These are phyloP conservation scores for Rhodotorula kratochvilovae DNA, from an alignment of 768 basidiomycete species.

Conservation along the genomic window DNA sequence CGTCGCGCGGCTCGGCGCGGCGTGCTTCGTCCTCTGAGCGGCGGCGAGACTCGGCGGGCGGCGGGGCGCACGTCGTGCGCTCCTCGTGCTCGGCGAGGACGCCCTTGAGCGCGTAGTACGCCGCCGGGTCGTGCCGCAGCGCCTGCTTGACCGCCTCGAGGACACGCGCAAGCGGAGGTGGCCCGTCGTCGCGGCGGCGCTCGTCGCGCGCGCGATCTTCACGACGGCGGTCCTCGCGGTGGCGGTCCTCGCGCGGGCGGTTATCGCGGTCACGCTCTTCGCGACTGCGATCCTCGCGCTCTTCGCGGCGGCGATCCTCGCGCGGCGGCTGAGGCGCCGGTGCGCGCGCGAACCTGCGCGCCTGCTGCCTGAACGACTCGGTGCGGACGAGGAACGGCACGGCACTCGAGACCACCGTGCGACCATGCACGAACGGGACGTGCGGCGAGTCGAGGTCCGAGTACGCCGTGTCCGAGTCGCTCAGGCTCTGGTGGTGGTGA, in stretches of 20 bases:
- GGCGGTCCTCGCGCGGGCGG: neutral
- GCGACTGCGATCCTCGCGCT: neutral
- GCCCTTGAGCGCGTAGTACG: constrained; percentile 26
- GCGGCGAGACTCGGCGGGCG: too few species aligned
- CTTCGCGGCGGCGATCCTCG: neutral
- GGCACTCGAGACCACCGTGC: neutral
- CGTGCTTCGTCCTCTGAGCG: neutral
- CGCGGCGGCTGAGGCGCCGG: too few species aligned
- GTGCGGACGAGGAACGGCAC: neutral
- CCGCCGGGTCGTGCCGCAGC: constrained; percentile 1
- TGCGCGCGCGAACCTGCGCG: too few species aligned
- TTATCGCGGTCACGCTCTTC: neutral
- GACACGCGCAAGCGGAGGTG: neutral
- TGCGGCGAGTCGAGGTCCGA: neutral
- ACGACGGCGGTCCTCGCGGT: neutral
- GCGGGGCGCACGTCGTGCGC: neutral
- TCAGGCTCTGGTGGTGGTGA: neutral
- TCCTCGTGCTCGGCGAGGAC: constrained; percentile 19
- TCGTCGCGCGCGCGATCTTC: neutral
- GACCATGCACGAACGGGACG: neutral
- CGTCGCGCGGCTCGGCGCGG: neutral
- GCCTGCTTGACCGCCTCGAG: constrained; percentile 2
- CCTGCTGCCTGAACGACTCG: neutral
- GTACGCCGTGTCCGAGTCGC: neutral
- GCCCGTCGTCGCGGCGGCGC: neutral